These are phyloP conservation scores for Zanthoxylum bungeanum DNA, from an alignment of 345 rosid genomes.

Conservation along the genomic window DNA sequence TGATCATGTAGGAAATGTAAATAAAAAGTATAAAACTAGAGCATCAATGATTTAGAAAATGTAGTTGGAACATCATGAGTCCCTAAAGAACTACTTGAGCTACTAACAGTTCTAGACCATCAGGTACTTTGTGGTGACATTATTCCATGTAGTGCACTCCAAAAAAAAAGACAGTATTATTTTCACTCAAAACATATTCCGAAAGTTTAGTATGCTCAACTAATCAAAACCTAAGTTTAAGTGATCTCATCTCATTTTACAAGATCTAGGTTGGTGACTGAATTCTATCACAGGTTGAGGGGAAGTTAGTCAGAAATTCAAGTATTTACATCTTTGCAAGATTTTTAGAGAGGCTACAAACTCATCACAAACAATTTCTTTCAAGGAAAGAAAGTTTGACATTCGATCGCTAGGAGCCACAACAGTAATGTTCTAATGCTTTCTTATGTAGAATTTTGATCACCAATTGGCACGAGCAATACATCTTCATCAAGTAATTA, in stretches of 20 bases:
- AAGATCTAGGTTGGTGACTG: too few species aligned
- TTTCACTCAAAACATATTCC: not conserved
- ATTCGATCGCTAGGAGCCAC: not conserved
- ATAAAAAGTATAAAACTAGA: not conserved
- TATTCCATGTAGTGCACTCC: not conserved
- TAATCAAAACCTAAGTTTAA: too few species aligned
- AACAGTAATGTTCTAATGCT: not conserved
- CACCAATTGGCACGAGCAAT: not conserved
- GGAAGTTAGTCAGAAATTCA: not conserved
- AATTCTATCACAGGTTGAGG: too few species aligned
- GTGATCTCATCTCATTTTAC: too few species aligned
- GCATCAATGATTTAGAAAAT: not conserved
- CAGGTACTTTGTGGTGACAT: not conserved
- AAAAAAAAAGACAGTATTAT: not conserved
- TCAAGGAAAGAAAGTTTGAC: not conserved
- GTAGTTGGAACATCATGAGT: not conserved
- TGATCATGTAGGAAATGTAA: not conserved
- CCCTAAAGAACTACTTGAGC: not conserved
- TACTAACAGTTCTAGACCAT: not conserved
- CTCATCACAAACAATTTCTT: not conserved
- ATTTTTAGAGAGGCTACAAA: conserved; percentile 1
- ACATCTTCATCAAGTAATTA: too few species aligned
- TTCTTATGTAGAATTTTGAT: not conserved
- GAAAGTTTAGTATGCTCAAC: not conserved
- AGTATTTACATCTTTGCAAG: not conserved